Evolutionary conservation across 371 early-diverging fungal species (phyloP).

Genomic region (Mortierella sp.): DNA sequence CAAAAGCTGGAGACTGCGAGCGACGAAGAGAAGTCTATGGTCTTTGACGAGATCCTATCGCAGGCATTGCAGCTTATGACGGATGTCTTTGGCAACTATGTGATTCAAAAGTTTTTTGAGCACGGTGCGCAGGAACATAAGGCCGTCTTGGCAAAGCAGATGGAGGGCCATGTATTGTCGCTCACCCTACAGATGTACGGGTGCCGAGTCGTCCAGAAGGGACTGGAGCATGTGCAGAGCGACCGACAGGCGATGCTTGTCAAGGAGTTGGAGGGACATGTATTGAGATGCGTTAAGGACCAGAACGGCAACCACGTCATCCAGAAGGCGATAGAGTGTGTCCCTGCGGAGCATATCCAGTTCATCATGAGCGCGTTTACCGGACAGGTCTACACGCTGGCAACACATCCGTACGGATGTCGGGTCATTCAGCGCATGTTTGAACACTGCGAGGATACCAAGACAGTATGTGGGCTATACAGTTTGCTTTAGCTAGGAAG

Average conservation of each 20-base stretch:
- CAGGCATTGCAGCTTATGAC: conserved; percentile 96
- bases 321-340: conserved; percentile 99
- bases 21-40: conserved; percentile 93
- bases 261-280: conserved; percentile 93
- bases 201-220: conserved; percentile 99
- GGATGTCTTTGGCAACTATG: conserved; percentile 99
- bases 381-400: conserved; percentile 94
- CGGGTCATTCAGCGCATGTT: conserved; percentile 99
- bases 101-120: conserved; percentile 99
- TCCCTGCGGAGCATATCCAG: conserved; percentile 90
- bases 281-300: conserved; percentile 98
- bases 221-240: conserved; percentile 91
- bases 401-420: conserved; percentile 99
- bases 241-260: conserved; percentile 93
- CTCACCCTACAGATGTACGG: conserved; percentile 99
- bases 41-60: conserved; percentile 97
- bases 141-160: conserved; percentile 86
- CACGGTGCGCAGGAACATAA: conserved; percentile 93
- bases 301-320: conserved; percentile 99
- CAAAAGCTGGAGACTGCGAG: conserved; percentile 96
- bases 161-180: conserved; percentile 94
- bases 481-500: too few relatives aligned
- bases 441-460: conserved; percentile 94
- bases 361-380: conserved; percentile 98
- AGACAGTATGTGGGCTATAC: conserved; percentile 67